Conservation (phyloP, 2,329 filamentous ascomycete genomes). For the Parafenestella ontariensis region DNA sequence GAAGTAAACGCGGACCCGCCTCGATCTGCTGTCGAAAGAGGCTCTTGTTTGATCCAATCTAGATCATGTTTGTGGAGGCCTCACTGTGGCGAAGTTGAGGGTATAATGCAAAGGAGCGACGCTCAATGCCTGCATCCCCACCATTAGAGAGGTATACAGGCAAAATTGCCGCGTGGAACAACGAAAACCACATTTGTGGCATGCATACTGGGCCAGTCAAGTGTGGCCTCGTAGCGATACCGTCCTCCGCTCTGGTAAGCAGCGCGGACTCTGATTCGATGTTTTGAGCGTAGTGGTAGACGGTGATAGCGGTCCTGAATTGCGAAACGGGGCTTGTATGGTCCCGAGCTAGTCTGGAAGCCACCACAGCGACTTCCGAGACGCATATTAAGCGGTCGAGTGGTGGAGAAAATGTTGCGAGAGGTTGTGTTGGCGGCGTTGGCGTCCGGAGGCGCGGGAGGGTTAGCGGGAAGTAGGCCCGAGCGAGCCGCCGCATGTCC, state of each 20-base stretch:
- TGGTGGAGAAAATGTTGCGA: slow-evolving; percentile 48
- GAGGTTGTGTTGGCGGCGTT: slow-evolving; percentile 30
- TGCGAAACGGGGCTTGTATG: slow-evolving; percentile 28
- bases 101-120: slow-evolving; percentile 21
- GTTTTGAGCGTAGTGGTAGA: slow-evolving; percentile 16
- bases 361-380: slow-evolving; percentile 20
- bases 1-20: slow-evolving; percentile 36
- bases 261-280: slow-evolving; percentile 33
- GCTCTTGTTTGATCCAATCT: slow-evolving; percentile 38
- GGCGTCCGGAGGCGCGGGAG: slow-evolving; percentile 40
- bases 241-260: slow-evolving; percentile 27
- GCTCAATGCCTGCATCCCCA: slow-evolving; percentile 17
- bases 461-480: slow-evolving; percentile 39
- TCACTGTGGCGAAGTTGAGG: slow-evolving; percentile 36
- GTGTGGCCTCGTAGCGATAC: slow-evolving; percentile 24
- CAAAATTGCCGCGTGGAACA: slow-evolving; percentile 27
- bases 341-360: slow-evolving; percentile 37
- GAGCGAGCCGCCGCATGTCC: slow-evolving; percentile 22
- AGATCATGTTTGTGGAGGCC: slow-evolving; percentile 34
- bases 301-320: slow-evolving; percentile 46
- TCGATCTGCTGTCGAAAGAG: slow-evolving; percentile 32
- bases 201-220: slow-evolving; percentile 31
- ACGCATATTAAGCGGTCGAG: slow-evolving; percentile 29
- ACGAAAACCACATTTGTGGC: slow-evolving; percentile 20
- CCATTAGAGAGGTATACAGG: slow-evolving; percentile 17